phyloP scores from a whole-genome alignment of 805 yeast genomes.

The Sugiyamaella chiloensis region DNA sequence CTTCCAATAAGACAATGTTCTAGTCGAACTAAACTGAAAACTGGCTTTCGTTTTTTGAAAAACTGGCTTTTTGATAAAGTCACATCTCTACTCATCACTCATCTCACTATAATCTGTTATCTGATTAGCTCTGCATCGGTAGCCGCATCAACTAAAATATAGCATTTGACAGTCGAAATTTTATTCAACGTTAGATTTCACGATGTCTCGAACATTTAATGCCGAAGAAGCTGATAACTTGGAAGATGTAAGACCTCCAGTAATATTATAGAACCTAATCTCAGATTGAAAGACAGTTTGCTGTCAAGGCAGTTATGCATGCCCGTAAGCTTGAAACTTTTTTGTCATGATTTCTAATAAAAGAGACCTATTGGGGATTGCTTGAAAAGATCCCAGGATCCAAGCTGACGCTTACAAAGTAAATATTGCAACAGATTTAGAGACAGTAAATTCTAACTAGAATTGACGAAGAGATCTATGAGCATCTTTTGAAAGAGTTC shows the following conservation, averaged over 20 bases:
- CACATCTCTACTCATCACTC: no score
- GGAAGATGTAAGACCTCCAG: conserved; percentile 52
- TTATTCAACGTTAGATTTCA: no score
- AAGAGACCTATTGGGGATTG: conserved; percentile 80
- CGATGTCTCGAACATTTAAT: conserved; percentile 47
- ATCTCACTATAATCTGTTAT: no score
- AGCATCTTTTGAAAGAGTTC: conserved; percentile 55
- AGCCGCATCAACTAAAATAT: conserved; percentile 3
- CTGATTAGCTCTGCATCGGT: no score
- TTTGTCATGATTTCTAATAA: no score
- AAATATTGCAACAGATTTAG: background rate
- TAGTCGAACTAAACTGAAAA: no score
- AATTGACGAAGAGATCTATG: conserved; percentile 39
- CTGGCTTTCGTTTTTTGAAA: no score
- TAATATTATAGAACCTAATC: conserved; percentile 18
- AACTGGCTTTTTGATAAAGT: no score
- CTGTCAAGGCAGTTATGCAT: conserved; percentile 94
- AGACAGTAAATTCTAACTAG: background rate
- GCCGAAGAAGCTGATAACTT: conserved; percentile 92
- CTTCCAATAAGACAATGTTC: no score
- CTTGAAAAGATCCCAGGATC: conserved; percentile 67
- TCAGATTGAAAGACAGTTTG: conserved; percentile 88
- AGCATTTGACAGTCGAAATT: background rate
- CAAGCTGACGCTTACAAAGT: conserved; percentile 48
- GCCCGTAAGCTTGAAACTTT: conserved; percentile 59